Evolutionary conservation across 306 rosid species (phyloP), one percentile per base, ranked within the genome.

Genomic region (Cicer bijugum): DNA sequence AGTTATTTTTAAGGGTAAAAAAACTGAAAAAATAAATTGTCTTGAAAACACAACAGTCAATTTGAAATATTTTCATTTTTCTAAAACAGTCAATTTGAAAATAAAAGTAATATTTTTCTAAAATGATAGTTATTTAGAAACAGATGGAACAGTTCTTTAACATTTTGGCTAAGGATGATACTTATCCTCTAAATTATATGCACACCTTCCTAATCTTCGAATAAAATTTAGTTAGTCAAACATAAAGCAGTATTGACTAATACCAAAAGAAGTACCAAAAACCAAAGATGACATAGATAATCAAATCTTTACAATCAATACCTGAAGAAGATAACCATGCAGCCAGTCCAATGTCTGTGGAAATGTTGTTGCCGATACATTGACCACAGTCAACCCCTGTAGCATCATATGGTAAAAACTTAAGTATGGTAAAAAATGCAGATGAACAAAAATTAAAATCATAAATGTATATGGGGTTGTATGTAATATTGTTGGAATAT

Each of bases 331-430:
- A 84, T 94, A 77, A 12, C 83, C 70, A 16, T 91, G 96, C 80
- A 94, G 85, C 97, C 91, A 88, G 86, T 94, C 98, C 86, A 94
- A 76, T 71, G 95, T 86, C 74, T 91, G 98, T 16, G 96, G 95
- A 85, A 91, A 91, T 71, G 95, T 87, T 56, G 97, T 89, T 50
- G 98, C 91, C 7, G 98, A 89, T 73, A 91, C 91, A 64, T 85
- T 91, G 77, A 87, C 98, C 35, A 88, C 97, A 4, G 84, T 84
- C 84, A 94, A 84, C 73, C 97, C 98, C 98, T 94, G 84, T 72
- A 70, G 75, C 81, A 78, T 55, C 45, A 78, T 46, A 75, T 12
- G 59, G 17, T 17, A 71, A 59, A 15, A 70, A 55, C n/a, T 9
- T 23, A 39, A 37, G 64, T 12, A 53, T n/a, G 60, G 17, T 42